Conservation (phyloP, 176 grass and related monocot genomes). For the Avena insularis region DNA sequence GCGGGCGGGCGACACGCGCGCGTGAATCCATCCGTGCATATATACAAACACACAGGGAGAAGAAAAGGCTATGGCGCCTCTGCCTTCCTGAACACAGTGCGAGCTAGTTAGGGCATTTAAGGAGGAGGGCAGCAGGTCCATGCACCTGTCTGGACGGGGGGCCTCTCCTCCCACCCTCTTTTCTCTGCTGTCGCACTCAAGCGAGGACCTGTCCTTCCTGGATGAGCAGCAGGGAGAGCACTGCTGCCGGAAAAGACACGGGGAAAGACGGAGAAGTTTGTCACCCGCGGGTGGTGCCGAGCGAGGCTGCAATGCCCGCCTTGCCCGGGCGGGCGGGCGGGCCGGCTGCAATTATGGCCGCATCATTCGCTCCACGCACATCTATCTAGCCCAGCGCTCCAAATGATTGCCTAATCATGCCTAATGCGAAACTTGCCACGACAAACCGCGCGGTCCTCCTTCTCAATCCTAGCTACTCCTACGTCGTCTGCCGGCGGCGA, state of each 20-base stretch:
- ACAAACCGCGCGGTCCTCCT: not conserved
- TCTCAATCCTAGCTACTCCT: not conserved
- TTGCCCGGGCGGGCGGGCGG: not conserved
- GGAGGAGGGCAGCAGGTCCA: not conserved
- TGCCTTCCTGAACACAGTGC: not conserved
- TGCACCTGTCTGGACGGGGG: not conserved
- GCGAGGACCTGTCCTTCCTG: conserved; percentile 49
- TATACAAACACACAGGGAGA: too few species aligned
- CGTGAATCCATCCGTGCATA: too few species aligned
- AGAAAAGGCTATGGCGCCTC: too few species aligned
- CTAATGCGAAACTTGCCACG: not conserved
- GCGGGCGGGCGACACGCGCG: too few species aligned
- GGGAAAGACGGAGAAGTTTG: conserved; percentile 39
- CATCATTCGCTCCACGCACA: not conserved
- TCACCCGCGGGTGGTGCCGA: not conserved
- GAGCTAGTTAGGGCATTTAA: conserved; percentile 39
- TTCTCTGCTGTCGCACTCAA: conserved; percentile 57
- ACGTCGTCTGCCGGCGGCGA: not conserved
- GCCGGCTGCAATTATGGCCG: conserved; percentile 27
- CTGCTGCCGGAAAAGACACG: conserved; percentile 50
- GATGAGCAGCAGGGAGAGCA: conserved; percentile 29
- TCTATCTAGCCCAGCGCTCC: not conserved
- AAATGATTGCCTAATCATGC: conserved; percentile 62
- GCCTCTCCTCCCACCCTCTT: not conserved
- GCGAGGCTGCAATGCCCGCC: conserved; percentile 18